Evolutionary conservation across 2,329 filamentous ascomycete species (phyloP).

Genomic region (Diaporthe sp.): DNA sequence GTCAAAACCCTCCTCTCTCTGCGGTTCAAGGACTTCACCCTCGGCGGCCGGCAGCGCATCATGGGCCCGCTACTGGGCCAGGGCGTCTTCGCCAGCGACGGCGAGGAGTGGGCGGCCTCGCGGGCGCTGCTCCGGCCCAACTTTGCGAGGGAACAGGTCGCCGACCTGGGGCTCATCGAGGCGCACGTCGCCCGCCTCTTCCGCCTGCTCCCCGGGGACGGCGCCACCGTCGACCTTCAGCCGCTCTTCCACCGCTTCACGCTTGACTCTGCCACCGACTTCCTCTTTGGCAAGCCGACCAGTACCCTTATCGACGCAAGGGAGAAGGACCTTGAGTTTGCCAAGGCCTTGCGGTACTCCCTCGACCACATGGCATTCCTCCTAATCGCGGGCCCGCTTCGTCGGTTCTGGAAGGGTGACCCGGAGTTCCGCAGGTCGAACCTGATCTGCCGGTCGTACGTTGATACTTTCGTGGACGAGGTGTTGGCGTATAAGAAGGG

Average conservation of each 20-base stretch:
- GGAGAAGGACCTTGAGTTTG: background rate
- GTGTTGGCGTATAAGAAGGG: background rate
- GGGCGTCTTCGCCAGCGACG: conserved; percentile 20
- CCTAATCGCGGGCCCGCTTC: background rate
- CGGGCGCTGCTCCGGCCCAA: conserved; percentile 11
- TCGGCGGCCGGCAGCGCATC: background rate
- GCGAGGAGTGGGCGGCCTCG: background rate
- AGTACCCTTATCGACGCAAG: background rate
- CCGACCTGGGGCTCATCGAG: conserved; percentile 24
- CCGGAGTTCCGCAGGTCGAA: background rate
- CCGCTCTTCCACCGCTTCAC: conserved; percentile 14
- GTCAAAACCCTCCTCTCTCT: conserved; percentile 15
- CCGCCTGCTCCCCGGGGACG: background rate
- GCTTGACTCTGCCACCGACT: conserved; percentile 19
- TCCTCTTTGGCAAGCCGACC: conserved; percentile 8
- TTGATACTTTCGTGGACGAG: conserved; percentile 3
- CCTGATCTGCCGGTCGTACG: conserved; percentile 1
- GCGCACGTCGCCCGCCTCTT: background rate
- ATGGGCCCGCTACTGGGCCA: conserved; percentile 13
- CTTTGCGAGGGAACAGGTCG: conserved; percentile 2
- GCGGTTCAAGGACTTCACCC: conserved; percentile 10
- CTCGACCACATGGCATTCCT: background rate
- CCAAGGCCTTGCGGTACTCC: conserved; percentile 11
- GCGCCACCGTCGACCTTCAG: conserved; percentile 20
- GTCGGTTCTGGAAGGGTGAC: background rate